Percentiles rank a stretch among this genome's conserved stretches.
phyloP scores from a whole-genome alignment of 257 asterid genomes.

The Euphrasia confusa region DNA sequence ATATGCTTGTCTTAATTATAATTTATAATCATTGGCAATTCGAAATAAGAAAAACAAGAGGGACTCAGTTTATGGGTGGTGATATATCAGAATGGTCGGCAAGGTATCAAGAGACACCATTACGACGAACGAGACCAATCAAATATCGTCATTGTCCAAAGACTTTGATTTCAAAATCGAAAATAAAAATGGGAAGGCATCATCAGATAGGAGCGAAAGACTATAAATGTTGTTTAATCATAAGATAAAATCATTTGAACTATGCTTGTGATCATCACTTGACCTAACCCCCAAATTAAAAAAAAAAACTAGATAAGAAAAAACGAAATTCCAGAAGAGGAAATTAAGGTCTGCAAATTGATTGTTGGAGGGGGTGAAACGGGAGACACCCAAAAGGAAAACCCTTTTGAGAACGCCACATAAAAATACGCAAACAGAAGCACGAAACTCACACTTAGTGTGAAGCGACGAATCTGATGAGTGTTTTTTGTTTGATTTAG shows the following conservation, averaged over 20 bases:
- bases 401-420: slow-evolving; percentile 37
- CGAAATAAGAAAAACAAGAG: too few species aligned
- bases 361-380: slow-evolving; percentile 11
- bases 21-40: not conserved
- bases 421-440: slow-evolving; percentile 13
- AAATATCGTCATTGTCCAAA: too few species aligned
- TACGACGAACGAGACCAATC: too few species aligned
- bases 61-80: not conserved
- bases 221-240: too few species aligned
- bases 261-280: not conserved
- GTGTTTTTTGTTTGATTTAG: slow-evolving; percentile 27
- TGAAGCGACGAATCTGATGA: not conserved
- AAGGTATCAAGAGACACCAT: not conserved
- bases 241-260: too few species aligned
- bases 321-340: not conserved
- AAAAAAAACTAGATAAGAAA: too few species aligned
- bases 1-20: too few species aligned
- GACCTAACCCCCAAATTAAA: too few species aligned
- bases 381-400: slow-evolving; percentile 35
- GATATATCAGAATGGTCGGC: slow-evolving; percentile 3
- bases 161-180: too few species aligned
- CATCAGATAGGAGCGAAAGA: too few species aligned
- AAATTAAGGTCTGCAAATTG: too few species aligned
- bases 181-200: too few species aligned
- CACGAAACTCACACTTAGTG: not conserved